Base-by-base conservation (phyloP, 345 rosid genomes). In the Mercurialis annua region DNA sequence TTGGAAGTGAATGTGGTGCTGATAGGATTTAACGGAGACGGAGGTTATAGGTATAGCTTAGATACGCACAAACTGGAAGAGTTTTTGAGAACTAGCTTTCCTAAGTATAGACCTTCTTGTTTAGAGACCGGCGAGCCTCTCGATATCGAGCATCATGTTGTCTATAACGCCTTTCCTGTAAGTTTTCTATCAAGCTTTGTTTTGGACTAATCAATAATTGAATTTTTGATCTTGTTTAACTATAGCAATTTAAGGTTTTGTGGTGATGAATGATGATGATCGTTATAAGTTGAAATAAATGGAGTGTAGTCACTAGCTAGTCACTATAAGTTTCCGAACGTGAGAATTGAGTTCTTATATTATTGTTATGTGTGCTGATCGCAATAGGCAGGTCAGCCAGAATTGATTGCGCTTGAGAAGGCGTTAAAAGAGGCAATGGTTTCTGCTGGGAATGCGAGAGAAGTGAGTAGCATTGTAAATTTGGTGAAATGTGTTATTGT, bases 1-100 rank as follows among this genome's bases (percentile, higher is more conserved):
- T 66, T 95, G 29, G 98, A 95, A 75, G 97, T 95, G 53, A 95
- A 95, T 70, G 82, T 92, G 47, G 96, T 92, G 26, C 88, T 92
- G 18, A 70, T 95, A 59, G 99, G 99, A 62, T 75, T 95, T 59
- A 86, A 71, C 61, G 96, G 97, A 24, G 97, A 92, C 64, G 98
- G 98, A 54, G 97, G 99, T 30, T 95, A 92, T 68, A 81, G 99
- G 69, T 92, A 77, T 74, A 42, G 71, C 0, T 12, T 88, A 67
- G 90, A 90, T 75, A 67, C 89, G 44, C 92, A 84, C 43, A 92
- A 88, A 74, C 71, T 95, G 69, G 96, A 90, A 73, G 97, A 87
- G 83, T 81, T 92, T 77, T 77, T 95, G 50, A 82, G 74, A 78
- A 82, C 83, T 36, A 81, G 98, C 76, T 92, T 90, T 76, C 84